Percentiles rank a stretch among this genome's conserved stretches.
Evolutionary conservation across 1,284 basidiomycete genomes (phyloP).

Genomic region (Coniferiporia weirii): DNA sequence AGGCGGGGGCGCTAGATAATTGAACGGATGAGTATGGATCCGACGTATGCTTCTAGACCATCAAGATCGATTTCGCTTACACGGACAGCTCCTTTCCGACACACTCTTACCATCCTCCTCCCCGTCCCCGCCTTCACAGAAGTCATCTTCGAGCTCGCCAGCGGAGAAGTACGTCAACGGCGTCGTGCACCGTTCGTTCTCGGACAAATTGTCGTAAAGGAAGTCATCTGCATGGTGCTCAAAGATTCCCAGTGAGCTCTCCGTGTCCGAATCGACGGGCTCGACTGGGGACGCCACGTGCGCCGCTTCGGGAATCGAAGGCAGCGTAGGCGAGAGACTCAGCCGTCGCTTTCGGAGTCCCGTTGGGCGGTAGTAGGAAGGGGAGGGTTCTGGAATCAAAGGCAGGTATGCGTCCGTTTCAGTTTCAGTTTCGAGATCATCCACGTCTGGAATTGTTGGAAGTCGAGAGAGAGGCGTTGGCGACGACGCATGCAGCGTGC

Average conservation of each 20-base stretch:
- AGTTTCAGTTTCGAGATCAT: not conserved
- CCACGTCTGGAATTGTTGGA: constrained; percentile 6
- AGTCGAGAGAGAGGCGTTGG: not conserved
- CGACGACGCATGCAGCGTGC: not conserved
- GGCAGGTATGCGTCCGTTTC: not conserved
- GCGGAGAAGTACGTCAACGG: constrained; percentile 8
- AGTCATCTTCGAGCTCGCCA: constrained; percentile 3
- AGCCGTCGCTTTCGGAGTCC: constrained; percentile 9
- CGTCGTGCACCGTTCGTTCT: constrained; percentile 3
- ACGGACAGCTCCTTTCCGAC: constrained; percentile 1
- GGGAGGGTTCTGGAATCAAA: not conserved
- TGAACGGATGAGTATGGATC: not conserved
- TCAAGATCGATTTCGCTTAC: not conserved
- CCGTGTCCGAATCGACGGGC: constrained; percentile 5
- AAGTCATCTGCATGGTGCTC: constrained; percentile 15
- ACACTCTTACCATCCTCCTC: not conserved
- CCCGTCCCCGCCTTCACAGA: not conserved
- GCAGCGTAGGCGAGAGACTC: constrained; percentile 13
- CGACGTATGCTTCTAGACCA: not conserved
- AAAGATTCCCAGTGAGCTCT: constrained; percentile 13
- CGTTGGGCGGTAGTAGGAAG: not conserved
- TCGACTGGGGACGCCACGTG: not conserved
- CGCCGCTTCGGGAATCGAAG: constrained; percentile 13
- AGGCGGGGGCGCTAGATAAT: constrained; percentile 6
- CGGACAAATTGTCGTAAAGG: constrained; percentile 12